These are phyloP conservation scores for Fusarium sublunatum DNA, from an alignment of 2,329 filamentous ascomycete genomes.

Conservation along the genomic window DNA sequence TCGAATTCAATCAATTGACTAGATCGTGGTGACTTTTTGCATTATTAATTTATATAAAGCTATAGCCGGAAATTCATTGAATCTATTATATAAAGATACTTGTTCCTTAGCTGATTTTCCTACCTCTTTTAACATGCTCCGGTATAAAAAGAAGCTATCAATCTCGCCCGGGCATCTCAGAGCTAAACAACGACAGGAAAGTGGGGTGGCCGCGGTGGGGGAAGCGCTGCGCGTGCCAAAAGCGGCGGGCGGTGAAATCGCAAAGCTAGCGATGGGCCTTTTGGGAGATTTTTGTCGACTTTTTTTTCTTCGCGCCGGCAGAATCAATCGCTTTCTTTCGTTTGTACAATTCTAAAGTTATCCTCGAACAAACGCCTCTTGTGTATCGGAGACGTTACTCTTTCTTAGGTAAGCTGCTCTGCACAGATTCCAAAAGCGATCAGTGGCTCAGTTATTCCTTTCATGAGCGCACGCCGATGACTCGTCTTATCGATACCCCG, in stretches of 20 bases:
- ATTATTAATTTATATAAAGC: too few species aligned
- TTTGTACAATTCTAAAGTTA: conserved; percentile 20
- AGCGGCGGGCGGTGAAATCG: conserved; percentile 48
- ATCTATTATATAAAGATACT: too few species aligned
- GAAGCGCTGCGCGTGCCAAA: conserved; percentile 30
- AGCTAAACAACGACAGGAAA: conserved; percentile 23
- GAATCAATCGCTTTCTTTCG: conserved; percentile 42
- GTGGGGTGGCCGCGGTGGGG: conserved; percentile 39
- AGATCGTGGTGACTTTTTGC: too few species aligned
- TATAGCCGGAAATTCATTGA: too few species aligned
- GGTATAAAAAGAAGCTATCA: neutral
- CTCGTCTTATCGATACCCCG: conserved; percentile 45
- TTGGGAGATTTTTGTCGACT: conserved; percentile 35
- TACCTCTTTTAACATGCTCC: too few species aligned
- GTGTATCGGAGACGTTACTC: neutral
- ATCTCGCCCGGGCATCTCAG: neutral
- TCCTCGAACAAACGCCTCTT: conserved; percentile 4
- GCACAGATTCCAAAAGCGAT: conserved; percentile 2
- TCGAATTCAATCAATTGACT: too few species aligned
- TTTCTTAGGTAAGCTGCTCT: conserved; percentile 25
- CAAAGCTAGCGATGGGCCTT: conserved; percentile 37
- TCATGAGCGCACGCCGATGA: conserved; percentile 36
- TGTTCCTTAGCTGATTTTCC: too few species aligned
- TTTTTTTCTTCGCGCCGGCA: conserved; percentile 44
- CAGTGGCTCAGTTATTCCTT: neutral